Evolutionary conservation across 208 protist genomes (phyloP).

Genomic region (Wallacemonas sp.): DNA sequence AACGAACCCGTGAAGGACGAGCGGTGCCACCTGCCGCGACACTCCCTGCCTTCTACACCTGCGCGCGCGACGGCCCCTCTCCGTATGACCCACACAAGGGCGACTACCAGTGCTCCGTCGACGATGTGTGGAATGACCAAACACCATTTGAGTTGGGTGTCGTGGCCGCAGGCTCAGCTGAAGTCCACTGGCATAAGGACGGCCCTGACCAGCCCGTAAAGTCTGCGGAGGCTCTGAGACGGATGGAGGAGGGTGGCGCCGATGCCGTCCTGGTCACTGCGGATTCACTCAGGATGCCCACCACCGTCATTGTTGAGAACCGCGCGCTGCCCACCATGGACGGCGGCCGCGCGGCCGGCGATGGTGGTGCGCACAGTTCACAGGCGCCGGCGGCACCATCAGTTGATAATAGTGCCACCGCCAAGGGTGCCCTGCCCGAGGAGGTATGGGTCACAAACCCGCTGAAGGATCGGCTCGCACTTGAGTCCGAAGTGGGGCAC

Average conservation of each 20-base stretch:
- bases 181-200: not conserved
- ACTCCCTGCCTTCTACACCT: constrained; percentile 18
- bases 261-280: not conserved
- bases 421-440: not conserved
- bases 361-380: not conserved
- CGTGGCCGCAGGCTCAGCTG: not conserved
- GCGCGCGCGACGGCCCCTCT: constrained; percentile 15
- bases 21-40: not conserved
- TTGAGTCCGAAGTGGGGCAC: not conserved
- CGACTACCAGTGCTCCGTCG: constrained; percentile 16
- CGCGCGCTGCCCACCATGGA: constrained; percentile 1
- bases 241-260: not conserved
- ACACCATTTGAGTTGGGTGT: not conserved
- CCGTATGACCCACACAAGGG: constrained; percentile 12
- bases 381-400: no score
- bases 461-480: not conserved
- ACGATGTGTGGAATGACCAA: constrained; percentile 15
- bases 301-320: not conserved
- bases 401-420: no score
- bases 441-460: constrained; percentile 13
- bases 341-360: not conserved
- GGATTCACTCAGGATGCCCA: not conserved
- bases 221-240: not conserved
- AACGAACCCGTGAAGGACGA: not conserved
- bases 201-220: not conserved